Percentiles rank a stretch among this genome's conserved stretches.
Evolutionary conservation across 1,284 basidiomycete genomes (phyloP).

Genomic region (Volvariella volvacea): DNA sequence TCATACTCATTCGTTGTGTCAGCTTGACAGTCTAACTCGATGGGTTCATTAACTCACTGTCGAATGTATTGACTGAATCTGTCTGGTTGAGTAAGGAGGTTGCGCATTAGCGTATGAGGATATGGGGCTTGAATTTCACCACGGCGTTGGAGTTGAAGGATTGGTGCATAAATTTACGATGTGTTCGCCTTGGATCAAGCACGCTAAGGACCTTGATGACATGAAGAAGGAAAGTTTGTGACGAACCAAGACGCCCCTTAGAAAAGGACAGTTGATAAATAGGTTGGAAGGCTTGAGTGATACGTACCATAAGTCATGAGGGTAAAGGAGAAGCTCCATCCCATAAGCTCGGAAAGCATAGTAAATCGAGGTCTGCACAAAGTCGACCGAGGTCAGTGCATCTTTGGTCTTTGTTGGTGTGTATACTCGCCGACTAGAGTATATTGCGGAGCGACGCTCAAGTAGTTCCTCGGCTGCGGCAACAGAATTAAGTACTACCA

Average conservation of each 20-base stretch:
- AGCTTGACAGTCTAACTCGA: neutral
- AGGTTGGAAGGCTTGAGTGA: no score
- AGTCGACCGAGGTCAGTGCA: no score
- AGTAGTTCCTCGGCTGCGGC: constrained; percentile 8
- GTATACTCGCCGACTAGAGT: constrained; percentile 10
- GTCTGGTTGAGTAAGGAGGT: neutral
- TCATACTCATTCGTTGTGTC: constrained; percentile 12
- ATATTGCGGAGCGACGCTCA: constrained; percentile 8
- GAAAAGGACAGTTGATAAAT: neutral
- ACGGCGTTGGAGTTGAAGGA: neutral
- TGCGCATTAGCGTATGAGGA: neutral
- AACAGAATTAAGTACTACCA: constrained; percentile 10
- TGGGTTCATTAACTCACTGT: constrained; percentile 16
- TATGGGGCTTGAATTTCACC: neutral
- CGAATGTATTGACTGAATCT: constrained; percentile 17
- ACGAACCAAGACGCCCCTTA: no score
- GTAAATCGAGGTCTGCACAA: neutral
- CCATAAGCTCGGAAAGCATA: neutral
- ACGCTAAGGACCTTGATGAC: no score
- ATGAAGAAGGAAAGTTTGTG: no score
- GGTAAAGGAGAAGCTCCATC: neutral
- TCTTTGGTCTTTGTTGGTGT: no score
- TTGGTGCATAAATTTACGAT: no score
- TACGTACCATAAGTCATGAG: neutral
- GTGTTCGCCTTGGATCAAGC: no score